Base-by-base conservation (phyloP, 1,284 basidiomycete species). In the Ganoderma leucocontextum region DNA sequence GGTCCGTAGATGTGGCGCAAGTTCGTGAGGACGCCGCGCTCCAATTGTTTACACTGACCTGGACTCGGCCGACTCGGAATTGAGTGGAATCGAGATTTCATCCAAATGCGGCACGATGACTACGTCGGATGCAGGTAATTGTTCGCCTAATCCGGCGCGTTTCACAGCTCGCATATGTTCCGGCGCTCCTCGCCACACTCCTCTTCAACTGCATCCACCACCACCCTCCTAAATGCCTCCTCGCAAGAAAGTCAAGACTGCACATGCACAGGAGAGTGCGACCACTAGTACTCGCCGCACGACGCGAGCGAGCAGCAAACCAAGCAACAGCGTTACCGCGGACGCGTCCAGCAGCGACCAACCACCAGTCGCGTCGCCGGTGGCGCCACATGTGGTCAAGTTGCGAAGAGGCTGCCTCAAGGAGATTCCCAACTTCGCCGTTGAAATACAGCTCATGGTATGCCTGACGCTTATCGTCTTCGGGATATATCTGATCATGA, bases 361-460 rank as follows among this genome's bases (percentile, higher is more conserved):
- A 19, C 29, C 29, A 55, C 36, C 58, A 29, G 36, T 17, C 38
- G 25, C 38, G 22, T 49, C 47, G n/a, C n/a, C n/a, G 22, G 47
- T 49, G 55, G 52, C 22, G 13, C 15, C 52, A n/a, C 1, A 17
- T 7, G 35, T 9, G 35, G 22, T 25, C 38, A 60, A 22, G 36
- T 12, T 60, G 13, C 38, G 42, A 8, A 66, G 22, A 36, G 65
- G 65, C 15, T 57, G 52, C 17, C 35, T 66, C 33, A 53, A 61
- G 41, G 65, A 62, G 17, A 38, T 66, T 13, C 65, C 65, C 0
- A 55, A 62, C 39, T 62, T 62, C 13, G 52, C 65, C 19, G 35
- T 66, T 4, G 65, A 66, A 35, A 53, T 66, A 9, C 65, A 66
- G n/a, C 65, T 66, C 15, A 53, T 62, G 60, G 65, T 66, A 29